Conservation (phyloP, 2,329 filamentous ascomycete genomes). For the Fusarium sublunatum region DNA sequence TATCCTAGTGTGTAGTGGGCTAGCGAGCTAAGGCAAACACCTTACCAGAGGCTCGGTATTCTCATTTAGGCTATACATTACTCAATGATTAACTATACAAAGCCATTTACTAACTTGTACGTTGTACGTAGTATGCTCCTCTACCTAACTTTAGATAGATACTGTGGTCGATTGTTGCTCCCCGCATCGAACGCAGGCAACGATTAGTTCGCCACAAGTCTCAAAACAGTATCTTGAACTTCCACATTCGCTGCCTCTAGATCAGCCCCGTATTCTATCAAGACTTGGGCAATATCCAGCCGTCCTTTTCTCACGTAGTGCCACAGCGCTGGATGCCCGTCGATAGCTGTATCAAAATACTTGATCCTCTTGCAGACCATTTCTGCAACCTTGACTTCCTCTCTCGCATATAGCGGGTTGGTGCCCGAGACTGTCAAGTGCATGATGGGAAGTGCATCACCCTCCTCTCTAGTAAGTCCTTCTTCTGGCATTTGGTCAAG, state of each 20-base stretch:
- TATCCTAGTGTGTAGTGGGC: too few relatives aligned
- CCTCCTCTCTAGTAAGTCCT: background rate
- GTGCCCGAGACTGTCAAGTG: constrained; percentile 16
- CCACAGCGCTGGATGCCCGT: constrained; percentile 29
- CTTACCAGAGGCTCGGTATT: too few relatives aligned
- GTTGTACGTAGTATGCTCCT: too few relatives aligned
- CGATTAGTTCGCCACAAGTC: constrained; percentile 11
- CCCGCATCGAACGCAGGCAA: too few relatives aligned
- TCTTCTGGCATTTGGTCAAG: constrained; percentile 10
- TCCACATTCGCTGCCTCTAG: constrained; percentile 25
- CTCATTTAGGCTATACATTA: too few relatives aligned
- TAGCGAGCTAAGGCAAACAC: too few relatives aligned
- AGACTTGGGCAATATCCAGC: constrained; percentile 24
- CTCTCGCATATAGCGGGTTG: constrained; percentile 16
- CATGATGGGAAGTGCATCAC: constrained; percentile 29
- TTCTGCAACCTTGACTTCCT: constrained; percentile 22
- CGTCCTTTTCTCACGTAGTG: constrained; percentile 24
- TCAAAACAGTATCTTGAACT: constrained; percentile 15
- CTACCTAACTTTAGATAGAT: too few relatives aligned
- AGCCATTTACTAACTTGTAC: too few relatives aligned
- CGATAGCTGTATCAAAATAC: constrained; percentile 19
- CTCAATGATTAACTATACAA: too few relatives aligned
- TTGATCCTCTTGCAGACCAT: constrained; percentile 21
- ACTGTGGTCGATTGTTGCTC: too few relatives aligned
- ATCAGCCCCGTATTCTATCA: constrained; percentile 29